Evolutionary conservation across 2,329 filamentous ascomycete genomes (phyloP).

Genomic region (Chalaropsis ovoidea): DNA sequence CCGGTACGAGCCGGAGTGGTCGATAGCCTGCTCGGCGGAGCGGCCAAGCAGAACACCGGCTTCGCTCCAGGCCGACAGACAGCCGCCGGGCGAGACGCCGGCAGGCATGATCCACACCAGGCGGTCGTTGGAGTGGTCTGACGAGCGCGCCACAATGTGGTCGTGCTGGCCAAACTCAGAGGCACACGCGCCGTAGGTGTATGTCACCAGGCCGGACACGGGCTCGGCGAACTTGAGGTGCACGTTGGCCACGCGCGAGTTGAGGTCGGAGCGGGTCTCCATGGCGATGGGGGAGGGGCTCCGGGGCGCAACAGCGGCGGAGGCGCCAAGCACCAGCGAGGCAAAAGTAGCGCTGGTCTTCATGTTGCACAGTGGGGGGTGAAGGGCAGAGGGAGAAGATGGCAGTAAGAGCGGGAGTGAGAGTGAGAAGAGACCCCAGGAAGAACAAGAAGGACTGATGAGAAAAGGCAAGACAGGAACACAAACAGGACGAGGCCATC

Average conservation of each 20-base stretch:
- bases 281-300: conserved; percentile 22
- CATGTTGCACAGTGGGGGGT: conserved; percentile 15
- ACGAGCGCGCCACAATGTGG: conserved; percentile 26
- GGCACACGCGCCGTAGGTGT: conserved; percentile 28
- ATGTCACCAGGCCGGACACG: conserved; percentile 25
- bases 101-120: conserved; percentile 28
- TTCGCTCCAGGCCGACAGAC: conserved; percentile 36
- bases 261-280: conserved; percentile 23
- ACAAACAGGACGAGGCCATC: too few relatives aligned
- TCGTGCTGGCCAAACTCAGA: conserved; percentile 25
- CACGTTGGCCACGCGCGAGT: conserved; percentile 26
- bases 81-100: conserved; percentile 32
- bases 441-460: conserved; percentile 11
- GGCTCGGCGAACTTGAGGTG: conserved; percentile 26
- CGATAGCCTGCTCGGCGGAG: conserved; percentile 28
- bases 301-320: conserved; percentile 21
- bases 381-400: not conserved
- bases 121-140: conserved; percentile 27
- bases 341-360: conserved; percentile 24
- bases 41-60: conserved; percentile 30
- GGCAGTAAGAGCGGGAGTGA: not conserved
- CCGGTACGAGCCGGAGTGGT: conserved; percentile 24
- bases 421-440: not conserved
- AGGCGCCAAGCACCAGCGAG: conserved; percentile 21
- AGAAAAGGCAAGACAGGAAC: not conserved